Percentiles rank a stretch among this genome's conserved stretches.
These are phyloP conservation scores for Cenococcum geophilum DNA, from an alignment of 495 filamentous ascomycete genomes.

Conservation along the genomic window DNA sequence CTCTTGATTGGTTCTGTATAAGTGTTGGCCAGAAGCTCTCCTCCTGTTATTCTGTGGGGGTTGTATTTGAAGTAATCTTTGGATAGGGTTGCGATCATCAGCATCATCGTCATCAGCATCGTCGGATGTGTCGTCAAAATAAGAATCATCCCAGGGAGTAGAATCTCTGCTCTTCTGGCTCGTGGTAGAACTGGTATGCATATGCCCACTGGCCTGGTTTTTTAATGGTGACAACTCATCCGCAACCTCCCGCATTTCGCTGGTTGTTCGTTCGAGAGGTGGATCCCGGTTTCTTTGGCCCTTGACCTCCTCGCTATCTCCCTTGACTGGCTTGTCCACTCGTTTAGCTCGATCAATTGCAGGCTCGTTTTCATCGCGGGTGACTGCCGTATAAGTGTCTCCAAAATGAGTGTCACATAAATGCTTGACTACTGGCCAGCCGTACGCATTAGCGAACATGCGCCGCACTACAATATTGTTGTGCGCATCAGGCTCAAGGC, in stretches of 20 bases:
- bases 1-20: background rate
- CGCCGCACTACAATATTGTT: slow-evolving; percentile 96
- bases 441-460: slow-evolving; percentile 94
- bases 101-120: slow-evolving; percentile 34
- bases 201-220: background rate
- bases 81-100: slow-evolving; percentile 32
- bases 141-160: slow-evolving; percentile 35
- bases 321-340: slow-evolving; percentile 34
- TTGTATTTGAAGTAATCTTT: slow-evolving; percentile 28
- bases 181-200: slow-evolving; percentile 1
- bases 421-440: slow-evolving; percentile 94
- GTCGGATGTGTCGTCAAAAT: slow-evolving; percentile 33
- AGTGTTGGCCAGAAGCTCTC: slow-evolving; percentile 6
- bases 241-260: slow-evolving; percentile 36
- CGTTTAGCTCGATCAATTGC: slow-evolving; percentile 48
- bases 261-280: slow-evolving; percentile 54
- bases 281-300: slow-evolving; percentile 59
- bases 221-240: slow-evolving; percentile 36
- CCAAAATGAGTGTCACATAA: slow-evolving; percentile 89
- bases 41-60: slow-evolving; percentile 12
- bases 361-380: slow-evolving; percentile 52
- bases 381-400: slow-evolving; percentile 53
- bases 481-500: slow-evolving; percentile 93
- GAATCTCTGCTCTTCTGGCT: slow-evolving; percentile 24
- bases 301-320: slow-evolving; percentile 51